Evolutionary conservation across 2,329 filamentous ascomycete genomes (phyloP), one percentile per base, ranked within the genome.

Genomic region (Tolypocladium tropicale): DNA sequence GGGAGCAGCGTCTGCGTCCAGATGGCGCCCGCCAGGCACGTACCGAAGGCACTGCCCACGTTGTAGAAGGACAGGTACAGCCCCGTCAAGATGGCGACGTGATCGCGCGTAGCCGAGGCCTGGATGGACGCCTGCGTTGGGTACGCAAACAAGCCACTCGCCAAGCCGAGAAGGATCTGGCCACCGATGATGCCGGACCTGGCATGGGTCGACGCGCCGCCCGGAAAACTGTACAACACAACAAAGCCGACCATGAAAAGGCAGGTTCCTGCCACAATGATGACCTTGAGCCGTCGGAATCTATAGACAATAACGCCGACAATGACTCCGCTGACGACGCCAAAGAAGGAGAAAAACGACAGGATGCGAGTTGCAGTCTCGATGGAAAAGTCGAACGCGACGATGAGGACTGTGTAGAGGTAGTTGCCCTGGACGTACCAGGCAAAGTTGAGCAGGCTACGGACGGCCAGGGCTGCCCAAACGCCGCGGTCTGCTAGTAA

Each of bases 351-450:
- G 67, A 82, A 85, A 33, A 85, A 74, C 0, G 79, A 80, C 1
- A 74, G 61, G 49, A 85, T 81, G 1, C 82, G 77, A 0, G 80
- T 83, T 0, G 82, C 80, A 11, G 71, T 77, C 55, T 74, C 73
- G 34, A 80, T 69, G 2, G 76, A 76, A 61, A 83, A 80, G 62
- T 81, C 76, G 60, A 84, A 85, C 2, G 75, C 76, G 11, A 85
- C 79, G 7, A 79, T 65, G 2, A 85, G 76, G 0, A 85, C 76
- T 0, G 81, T 83, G 63, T 78, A 85, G 0, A 85, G 70, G 61
- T 79, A 85, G 62, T 83, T 79, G 37, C 77, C 80, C 63, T 85
- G 82, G 23, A 81, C 72, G 53, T 75, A 77, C 80, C 80, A 85
- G 3, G 76, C 71, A 57, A 78, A 74, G 63, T 76, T 79, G 49